Percentiles rank a stretch among this genome's conserved stretches.
Conservation (phyloP, 768 basidiomycete genomes). For the Leccinum uliginosum region DNA sequence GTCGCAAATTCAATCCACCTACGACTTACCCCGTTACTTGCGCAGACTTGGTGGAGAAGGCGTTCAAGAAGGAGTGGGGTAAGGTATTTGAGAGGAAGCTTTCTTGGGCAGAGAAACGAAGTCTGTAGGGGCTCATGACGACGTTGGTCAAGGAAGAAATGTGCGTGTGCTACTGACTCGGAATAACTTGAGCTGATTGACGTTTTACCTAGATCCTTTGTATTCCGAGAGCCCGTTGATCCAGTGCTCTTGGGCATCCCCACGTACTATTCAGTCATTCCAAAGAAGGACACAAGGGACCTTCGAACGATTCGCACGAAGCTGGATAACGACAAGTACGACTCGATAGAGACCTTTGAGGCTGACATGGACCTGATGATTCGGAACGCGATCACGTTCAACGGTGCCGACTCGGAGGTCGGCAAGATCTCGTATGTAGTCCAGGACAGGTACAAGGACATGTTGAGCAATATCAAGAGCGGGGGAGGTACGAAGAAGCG, state of each 20-base stretch:
- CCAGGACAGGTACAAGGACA: constrained; percentile 49
- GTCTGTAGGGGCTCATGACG: constrained; percentile 65
- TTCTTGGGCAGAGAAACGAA: constrained; percentile 74
- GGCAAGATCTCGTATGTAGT: constrained; percentile 54
- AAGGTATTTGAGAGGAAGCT: constrained; percentile 72
- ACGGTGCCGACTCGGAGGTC: constrained; percentile 78
- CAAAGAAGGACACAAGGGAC: constrained; percentile 83
- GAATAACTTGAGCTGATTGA: background rate
- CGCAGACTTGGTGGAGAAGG: constrained; percentile 69
- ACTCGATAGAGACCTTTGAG: constrained; percentile 71
- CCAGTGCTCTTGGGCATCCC: constrained; percentile 80
- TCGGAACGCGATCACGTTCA: constrained; percentile 85
- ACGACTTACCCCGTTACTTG: constrained; percentile 69
- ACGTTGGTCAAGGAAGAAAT: constrained; percentile 63
- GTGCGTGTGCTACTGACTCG: constrained; percentile 36
- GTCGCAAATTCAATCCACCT: constrained; percentile 87
- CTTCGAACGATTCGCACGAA: constrained; percentile 75
- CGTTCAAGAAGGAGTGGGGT: constrained; percentile 83
- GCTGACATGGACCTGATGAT: constrained; percentile 87
- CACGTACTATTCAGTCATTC: constrained; percentile 83
- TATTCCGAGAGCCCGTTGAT: constrained; percentile 87
- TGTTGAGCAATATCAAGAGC: constrained; percentile 40
- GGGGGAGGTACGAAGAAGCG: constrained; percentile 60
- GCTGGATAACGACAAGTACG: constrained; percentile 80
- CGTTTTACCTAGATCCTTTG: constrained; percentile 49